Conservation (phyloP, 2,329 filamentous ascomycete genomes). For the Trichoderma asperellum region DNA sequence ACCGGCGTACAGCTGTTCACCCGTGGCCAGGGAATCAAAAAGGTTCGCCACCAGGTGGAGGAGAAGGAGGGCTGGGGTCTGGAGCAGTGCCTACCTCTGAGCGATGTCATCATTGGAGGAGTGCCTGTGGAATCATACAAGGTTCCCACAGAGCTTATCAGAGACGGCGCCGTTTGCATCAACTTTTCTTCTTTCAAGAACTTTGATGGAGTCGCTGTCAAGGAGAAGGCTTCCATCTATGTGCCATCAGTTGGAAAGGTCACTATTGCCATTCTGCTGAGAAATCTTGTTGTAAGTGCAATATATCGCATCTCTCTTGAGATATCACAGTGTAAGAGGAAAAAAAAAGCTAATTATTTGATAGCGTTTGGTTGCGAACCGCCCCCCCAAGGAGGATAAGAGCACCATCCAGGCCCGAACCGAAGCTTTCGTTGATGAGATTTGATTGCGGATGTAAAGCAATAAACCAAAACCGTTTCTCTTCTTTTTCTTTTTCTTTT, state of each 20-base stretch:
- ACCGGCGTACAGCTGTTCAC: constrained; percentile 92
- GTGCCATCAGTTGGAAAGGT: constrained; percentile 97
- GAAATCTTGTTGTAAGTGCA: constrained; percentile 78
- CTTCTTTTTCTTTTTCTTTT: neutral
- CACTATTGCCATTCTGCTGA: constrained; percentile 86
- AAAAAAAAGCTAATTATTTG: constrained; percentile 34
- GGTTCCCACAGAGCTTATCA: constrained; percentile 79
- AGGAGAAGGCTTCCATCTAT: constrained; percentile 95
- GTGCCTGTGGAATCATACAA: constrained; percentile 90
- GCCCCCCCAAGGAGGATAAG: constrained; percentile 45
- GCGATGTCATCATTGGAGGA: constrained; percentile 92
- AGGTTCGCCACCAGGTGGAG: constrained; percentile 81
- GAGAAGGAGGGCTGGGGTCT: constrained; percentile 81
- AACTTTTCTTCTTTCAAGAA: constrained; percentile 98
- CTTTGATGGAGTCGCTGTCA: constrained; percentile 81
- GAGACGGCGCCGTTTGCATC: constrained; percentile 95
- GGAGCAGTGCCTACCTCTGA: constrained; percentile 80
- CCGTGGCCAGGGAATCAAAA: constrained; percentile 82
- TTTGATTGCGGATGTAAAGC: neutral
- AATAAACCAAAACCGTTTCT: neutral
- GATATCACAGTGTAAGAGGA: neutral
- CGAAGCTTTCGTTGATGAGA: constrained; percentile 47
- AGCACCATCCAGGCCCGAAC: constrained; percentile 45
- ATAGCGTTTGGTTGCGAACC: constrained; percentile 58
- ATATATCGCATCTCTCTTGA: neutral